These are phyloP conservation scores for Trichoderma parareesei DNA, from an alignment of 495 filamentous ascomycete species.

Conservation along the genomic window DNA sequence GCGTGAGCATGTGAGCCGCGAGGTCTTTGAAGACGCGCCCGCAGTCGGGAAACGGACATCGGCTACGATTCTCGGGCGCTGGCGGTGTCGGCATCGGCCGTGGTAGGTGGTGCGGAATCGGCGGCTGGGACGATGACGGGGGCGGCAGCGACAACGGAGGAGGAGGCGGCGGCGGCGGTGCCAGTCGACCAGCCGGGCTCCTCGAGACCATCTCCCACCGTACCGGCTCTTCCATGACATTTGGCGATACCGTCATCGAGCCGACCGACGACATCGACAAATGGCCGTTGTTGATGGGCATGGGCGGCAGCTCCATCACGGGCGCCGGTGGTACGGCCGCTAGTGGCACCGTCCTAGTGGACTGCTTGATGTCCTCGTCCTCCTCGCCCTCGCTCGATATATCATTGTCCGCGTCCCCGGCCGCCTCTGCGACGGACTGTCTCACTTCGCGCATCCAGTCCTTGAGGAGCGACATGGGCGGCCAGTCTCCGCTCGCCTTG, in stretches of 20 bases:
- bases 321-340: slow-evolving; percentile 29
- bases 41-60: slow-evolving; percentile 78
- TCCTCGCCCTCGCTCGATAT: slow-evolving; percentile 37
- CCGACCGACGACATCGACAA: slow-evolving; percentile 30
- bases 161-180: neutral
- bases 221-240: slow-evolving; percentile 28
- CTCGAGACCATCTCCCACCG: neutral
- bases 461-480: slow-evolving; percentile 77
- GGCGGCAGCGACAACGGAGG: slow-evolving; percentile 10
- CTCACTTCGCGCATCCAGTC: slow-evolving; percentile 76
- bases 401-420: slow-evolving; percentile 28
- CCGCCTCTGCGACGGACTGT: slow-evolving; percentile 31
- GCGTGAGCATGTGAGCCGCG: slow-evolving; percentile 93
- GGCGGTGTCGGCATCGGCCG: neutral
- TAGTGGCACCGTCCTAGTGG: slow-evolving; percentile 27
- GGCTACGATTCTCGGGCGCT: slow-evolving; percentile 51
- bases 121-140: slow-evolving; percentile 36
- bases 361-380: slow-evolving; percentile 24
- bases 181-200: neutral
- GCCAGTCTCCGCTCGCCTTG: slow-evolving; percentile 78
- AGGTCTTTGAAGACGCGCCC: slow-evolving; percentile 89
- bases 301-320: slow-evolving; percentile 33
- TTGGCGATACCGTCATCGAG: slow-evolving; percentile 48
- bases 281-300: neutral
- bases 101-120: slow-evolving; percentile 18